Conservation (phyloP, 306 rosid genomes). For the Corylus avellana region DNA sequence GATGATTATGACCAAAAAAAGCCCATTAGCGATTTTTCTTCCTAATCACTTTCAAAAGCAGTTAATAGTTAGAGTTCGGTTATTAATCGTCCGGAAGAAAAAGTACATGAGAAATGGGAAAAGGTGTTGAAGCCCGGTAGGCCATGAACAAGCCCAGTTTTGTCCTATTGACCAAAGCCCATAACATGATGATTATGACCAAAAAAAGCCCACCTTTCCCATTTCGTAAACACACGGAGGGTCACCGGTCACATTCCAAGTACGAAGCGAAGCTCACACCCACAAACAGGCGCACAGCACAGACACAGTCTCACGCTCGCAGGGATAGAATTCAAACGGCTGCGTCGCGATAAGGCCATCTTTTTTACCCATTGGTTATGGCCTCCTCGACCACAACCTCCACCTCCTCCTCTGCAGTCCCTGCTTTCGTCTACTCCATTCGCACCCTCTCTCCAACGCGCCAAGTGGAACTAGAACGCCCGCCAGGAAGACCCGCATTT, state of each 20-base stretch:
- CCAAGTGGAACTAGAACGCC: conserved; percentile 3
- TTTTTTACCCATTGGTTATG: conserved; percentile 22
- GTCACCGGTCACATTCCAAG: not conserved
- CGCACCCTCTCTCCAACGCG: conserved; percentile 1
- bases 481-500: conserved; percentile 18
- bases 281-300: too few relatives aligned
- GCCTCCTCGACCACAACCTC: conserved; percentile 28
- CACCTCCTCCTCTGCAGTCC: conserved; percentile 12
- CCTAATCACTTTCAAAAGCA: too few relatives aligned
- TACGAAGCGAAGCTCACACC: not conserved
- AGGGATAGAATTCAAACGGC: not conserved
- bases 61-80: too few relatives aligned
- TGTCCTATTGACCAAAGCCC: too few relatives aligned
- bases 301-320: not conserved
- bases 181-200: too few relatives aligned
- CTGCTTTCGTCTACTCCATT: conserved; percentile 21
- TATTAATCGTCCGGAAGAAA: too few relatives aligned
- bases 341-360: conserved; percentile 27
- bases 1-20: too few relatives aligned
- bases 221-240: not conserved
- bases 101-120: too few relatives aligned
- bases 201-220: not conserved
- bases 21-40: too few relatives aligned
- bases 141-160: not conserved
- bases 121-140: not conserved